These are phyloP conservation scores for Camellia sinensis DNA, from an alignment of 148 eudicot genomes.

Conservation along the genomic window DNA sequence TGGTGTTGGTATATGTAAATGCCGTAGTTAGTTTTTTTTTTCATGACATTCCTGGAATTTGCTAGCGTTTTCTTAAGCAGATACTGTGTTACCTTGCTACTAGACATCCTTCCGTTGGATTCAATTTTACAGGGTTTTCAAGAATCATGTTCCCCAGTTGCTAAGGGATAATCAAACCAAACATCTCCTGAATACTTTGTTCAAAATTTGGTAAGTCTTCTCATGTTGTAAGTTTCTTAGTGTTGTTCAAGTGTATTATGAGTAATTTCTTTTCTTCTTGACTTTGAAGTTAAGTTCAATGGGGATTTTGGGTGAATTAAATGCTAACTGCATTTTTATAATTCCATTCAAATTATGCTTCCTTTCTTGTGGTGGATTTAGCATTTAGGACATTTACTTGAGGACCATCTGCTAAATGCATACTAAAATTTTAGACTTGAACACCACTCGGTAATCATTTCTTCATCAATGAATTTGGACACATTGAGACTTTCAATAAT, in stretches of 20 bases:
- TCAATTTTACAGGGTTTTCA: constrained; percentile 72
- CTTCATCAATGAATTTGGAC: too few species aligned
- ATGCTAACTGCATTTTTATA: neutral
- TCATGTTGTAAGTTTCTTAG: neutral
- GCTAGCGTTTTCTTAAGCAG: neutral
- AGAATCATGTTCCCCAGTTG: constrained; percentile 63
- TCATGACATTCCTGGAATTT: too few species aligned
- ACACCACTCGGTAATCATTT: too few species aligned
- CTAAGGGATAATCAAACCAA: constrained; percentile 55
- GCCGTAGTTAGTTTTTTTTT: too few species aligned
- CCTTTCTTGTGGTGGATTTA: neutral
- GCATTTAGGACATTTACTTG: too few species aligned
- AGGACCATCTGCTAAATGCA: too few species aligned
- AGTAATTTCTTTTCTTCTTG: neutral
- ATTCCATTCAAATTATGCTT: neutral
- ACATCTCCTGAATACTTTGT: constrained; percentile 41
- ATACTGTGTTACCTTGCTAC: constrained; percentile 2
- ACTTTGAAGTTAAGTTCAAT: neutral
- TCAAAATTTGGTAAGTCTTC: constrained; percentile 59
- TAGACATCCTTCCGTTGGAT: constrained; percentile 3
- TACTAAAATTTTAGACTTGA: too few species aligned
- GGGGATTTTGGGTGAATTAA: neutral
- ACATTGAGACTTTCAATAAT: too few species aligned
- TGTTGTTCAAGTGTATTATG: neutral
- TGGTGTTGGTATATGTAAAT: too few species aligned